Base-by-base conservation (phyloP, 2,329 filamentous ascomycete species). In the Helminthosporium solani region DNA sequence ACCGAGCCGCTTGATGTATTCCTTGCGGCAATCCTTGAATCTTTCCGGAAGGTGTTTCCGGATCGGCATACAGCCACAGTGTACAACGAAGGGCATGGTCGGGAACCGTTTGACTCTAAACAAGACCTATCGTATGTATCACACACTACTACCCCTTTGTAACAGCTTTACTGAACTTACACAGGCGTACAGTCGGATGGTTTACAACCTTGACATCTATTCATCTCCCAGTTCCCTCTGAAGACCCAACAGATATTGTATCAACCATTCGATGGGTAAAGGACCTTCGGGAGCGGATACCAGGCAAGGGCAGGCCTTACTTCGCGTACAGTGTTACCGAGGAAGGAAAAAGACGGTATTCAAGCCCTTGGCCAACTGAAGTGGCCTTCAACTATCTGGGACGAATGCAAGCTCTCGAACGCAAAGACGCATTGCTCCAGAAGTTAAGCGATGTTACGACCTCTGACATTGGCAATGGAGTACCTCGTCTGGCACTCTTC, bases 131-230 rank as follows among this genome's bases (percentile, higher is more conserved):
- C 75, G 2, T n/a, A n/a, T n/a, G n/a, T n/a, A n/a, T n/a, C n/a
- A n/a, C n/a, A n/a, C n/a, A n/a, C n/a, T n/a, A n/a, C n/a, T n/a
- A n/a, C n/a, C n/a, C n/a, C n/a, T n/a, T n/a, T n/a, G n/a, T n/a
- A n/a, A n/a, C n/a, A n/a, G n/a, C n/a, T n/a, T n/a, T n/a, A n/a
- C n/a, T n/a, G n/a, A n/a, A n/a, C n/a, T n/a, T n/a, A n/a, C n/a
- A n/a, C n/a, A n/a, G n/a, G n/a, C 68, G 73, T 5, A 78, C 76
- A 1, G 68, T 78, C 2, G 76, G 76, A 6, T 79, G 76, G 76
- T 79, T 78, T 47, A 78, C 76, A 0, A 74, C 73, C 7, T 39
- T 68, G 11, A 54, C 55, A 7, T 64, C 65, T 1, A 60, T 68
- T 4, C 47, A 56, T 46, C 44, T 67, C 3, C 61, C 62, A 7